Evolutionary conservation across 371 early-diverging fungal genomes (phyloP).

Genomic region (Circinella minor): DNA sequence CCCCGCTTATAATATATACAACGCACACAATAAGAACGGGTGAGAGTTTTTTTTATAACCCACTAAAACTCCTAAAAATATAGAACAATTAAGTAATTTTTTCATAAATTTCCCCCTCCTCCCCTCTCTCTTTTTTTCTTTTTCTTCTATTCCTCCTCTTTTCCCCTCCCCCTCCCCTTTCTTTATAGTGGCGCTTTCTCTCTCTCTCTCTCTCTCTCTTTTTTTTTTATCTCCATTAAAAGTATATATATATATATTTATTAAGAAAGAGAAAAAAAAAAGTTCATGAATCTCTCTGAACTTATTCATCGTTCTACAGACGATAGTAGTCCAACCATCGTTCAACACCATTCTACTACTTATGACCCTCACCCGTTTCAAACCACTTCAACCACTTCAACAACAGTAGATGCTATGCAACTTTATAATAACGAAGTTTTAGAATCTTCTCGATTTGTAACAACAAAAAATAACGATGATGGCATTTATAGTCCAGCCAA

Average conservation of each 20-base stretch:
- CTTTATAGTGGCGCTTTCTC: not conserved
- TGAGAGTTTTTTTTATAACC: no score
- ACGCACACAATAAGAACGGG: no score
- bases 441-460: conserved; percentile 8
- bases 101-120: no score
- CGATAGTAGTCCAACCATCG: conserved; percentile 12
- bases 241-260: not conserved
- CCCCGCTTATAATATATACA: no score
- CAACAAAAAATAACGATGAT: conserved; percentile 4
- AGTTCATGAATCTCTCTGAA: conserved; percentile 20
- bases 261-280: not conserved
- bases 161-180: no score
- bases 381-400: not conserved
- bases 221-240: not conserved
- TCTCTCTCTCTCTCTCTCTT: no score
- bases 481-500: not conserved
- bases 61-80: no score
- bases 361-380: conserved; percentile 14
- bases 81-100: no score
- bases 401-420: conserved; percentile 15
- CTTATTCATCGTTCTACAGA: conserved; percentile 21
- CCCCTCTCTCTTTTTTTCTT: no score
- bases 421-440: conserved; percentile 12
- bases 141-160: no score
- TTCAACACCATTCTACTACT: not conserved